Percentiles rank a stretch among this genome's conserved stretches.
These are phyloP conservation scores for Excoecaria cochinchinensis DNA, from an alignment of 345 rosid genomes.

Conservation along the genomic window DNA sequence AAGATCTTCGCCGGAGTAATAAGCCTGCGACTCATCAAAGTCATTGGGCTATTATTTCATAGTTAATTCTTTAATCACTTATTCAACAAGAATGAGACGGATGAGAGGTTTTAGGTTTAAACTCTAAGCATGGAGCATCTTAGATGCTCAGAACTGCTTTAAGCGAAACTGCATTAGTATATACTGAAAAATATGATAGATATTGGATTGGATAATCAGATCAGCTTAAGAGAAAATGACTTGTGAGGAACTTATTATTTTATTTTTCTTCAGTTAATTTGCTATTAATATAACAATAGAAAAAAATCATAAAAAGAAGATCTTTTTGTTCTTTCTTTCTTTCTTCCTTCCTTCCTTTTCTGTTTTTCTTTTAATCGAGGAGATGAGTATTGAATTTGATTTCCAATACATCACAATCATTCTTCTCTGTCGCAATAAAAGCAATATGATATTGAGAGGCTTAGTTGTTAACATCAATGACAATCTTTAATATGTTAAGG, in stretches of 20 bases:
- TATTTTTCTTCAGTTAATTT: background rate
- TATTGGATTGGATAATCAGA: background rate
- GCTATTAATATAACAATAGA: background rate
- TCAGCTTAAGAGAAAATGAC: background rate
- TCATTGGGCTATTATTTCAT: constrained; percentile 35
- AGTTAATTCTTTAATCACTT: background rate
- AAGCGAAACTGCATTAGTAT: too few relatives aligned
- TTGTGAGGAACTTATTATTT: background rate
- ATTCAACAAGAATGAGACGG: too few relatives aligned
- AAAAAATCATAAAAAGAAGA: background rate
- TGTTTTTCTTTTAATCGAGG: background rate
- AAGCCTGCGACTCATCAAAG: constrained; percentile 24
- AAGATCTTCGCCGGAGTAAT: constrained; percentile 39
- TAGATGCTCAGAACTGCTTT: too few relatives aligned
- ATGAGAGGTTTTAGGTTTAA: too few relatives aligned
- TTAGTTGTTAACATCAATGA: background rate
- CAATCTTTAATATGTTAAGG: too few relatives aligned
- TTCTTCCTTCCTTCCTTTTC: background rate
- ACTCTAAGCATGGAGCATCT: too few relatives aligned
- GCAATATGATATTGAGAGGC: background rate
- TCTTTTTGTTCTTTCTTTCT: background rate
- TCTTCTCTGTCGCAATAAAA: background rate
- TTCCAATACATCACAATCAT: background rate
- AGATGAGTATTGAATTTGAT: background rate
- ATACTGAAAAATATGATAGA: background rate